Evolutionary conservation across 169 alveolate genomes (phyloP).

Genomic region (Theileria orientalis): DNA sequence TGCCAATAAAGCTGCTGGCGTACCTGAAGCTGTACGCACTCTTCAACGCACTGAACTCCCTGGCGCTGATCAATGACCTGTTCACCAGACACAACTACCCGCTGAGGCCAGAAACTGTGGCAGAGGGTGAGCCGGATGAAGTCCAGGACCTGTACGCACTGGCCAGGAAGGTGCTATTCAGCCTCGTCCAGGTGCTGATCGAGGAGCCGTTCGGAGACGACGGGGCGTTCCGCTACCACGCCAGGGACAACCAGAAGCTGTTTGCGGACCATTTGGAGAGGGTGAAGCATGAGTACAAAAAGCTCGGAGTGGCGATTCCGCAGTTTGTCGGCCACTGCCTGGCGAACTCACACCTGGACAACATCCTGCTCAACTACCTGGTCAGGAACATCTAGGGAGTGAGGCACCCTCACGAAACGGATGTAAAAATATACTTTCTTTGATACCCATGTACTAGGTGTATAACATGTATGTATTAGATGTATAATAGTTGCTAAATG

Average conservation of each 20-base stretch:
- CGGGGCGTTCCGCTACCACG: background rate
- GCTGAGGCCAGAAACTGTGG: background rate
- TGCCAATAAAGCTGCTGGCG: background rate
- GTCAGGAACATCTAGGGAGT: too few relatives aligned
- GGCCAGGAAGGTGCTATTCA: background rate
- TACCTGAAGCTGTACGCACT: conserved; percentile 1
- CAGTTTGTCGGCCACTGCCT: conserved; percentile 11
- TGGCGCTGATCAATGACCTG: background rate
- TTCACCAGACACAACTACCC: background rate
- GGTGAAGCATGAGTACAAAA: background rate
- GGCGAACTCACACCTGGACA: background rate
- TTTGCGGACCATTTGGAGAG: background rate
- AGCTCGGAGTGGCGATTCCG: conserved; percentile 24
- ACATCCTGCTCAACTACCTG: background rate
- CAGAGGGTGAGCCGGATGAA: background rate
- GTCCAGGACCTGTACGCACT: background rate
- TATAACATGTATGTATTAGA: too few relatives aligned
- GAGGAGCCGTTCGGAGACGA: conserved; percentile 3
- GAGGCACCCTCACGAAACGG: too few relatives aligned
- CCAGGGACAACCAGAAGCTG: background rate
- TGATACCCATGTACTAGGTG: too few relatives aligned
- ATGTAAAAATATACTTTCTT: too few relatives aligned
- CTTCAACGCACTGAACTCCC: background rate
- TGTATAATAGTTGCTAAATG: too few relatives aligned
- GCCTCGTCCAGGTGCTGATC: background rate